Conservation (phyloP, 495 filamentous ascomycete species). For the Daldinia bambusicola region DNA sequence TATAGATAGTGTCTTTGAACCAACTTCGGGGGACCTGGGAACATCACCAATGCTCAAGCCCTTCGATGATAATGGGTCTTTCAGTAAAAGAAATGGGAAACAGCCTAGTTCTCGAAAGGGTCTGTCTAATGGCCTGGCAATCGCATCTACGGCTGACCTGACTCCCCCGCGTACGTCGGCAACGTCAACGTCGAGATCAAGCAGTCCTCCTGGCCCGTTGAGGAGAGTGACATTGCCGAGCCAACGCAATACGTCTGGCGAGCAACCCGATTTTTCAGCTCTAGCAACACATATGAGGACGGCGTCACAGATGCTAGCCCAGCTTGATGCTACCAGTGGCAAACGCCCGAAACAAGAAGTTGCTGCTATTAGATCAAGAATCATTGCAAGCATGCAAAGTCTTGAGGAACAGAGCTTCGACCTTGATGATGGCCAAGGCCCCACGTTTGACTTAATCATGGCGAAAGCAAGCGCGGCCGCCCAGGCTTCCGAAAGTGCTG, state of each 20-base stretch:
- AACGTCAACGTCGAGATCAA: conserved; percentile 66
- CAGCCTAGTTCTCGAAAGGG: conserved; percentile 49
- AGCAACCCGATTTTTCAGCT: conserved; percentile 76
- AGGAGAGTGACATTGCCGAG: conserved; percentile 62
- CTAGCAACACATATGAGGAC: conserved; percentile 82
- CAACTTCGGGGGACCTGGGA: conserved; percentile 74
- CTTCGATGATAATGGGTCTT: conserved; percentile 52
- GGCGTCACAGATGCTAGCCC: conserved; percentile 80
- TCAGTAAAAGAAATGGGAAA: conserved; percentile 39
- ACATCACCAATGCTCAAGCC: conserved; percentile 71
- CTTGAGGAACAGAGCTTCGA: conserved; percentile 84
- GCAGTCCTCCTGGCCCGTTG: conserved; percentile 66
- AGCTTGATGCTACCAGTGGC: conserved; percentile 75
- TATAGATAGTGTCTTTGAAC: conserved; percentile 80
- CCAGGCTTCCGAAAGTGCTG: conserved; percentile 44
- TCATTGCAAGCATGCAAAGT: conserved; percentile 84
- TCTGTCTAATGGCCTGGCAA: conserved; percentile 65
- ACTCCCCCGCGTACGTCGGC: conserved; percentile 68
- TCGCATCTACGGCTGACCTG: conserved; percentile 61
- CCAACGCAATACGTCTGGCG: conserved; percentile 56
- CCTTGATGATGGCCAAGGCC: conserved; percentile 65
- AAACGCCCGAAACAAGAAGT: conserved; percentile 78
- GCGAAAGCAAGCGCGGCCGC: conserved; percentile 58
- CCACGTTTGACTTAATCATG: conserved; percentile 79
- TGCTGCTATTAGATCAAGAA: conserved; percentile 77